Conservation (phyloP, 176 grass and related monocot genomes). For the Ampelocalamus luodianensis region DNA sequence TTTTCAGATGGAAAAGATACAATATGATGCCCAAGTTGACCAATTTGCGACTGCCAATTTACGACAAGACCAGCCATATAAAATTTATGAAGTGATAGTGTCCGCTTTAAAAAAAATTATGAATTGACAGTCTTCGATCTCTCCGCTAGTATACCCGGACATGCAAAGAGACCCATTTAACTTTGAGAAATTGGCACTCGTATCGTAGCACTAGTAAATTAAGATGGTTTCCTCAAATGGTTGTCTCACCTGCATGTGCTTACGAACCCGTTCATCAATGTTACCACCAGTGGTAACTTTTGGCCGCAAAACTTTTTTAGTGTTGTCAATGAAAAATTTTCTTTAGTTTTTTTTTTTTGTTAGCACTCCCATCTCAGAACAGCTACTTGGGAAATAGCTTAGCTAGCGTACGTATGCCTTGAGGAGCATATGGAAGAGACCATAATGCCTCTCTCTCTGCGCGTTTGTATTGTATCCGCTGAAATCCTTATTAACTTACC, state of each 20-base stretch:
- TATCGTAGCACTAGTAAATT: background rate
- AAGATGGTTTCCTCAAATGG: slow-evolving; percentile 5
- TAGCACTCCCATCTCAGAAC: background rate
- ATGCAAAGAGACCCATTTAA: slow-evolving; percentile 10
- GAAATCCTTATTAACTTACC: too few species aligned
- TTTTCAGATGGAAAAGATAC: slow-evolving; percentile 40
- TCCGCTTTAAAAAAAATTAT: background rate
- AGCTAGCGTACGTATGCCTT: too few species aligned
- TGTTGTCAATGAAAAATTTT: background rate
- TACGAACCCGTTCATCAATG: background rate
- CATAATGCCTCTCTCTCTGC: too few species aligned
- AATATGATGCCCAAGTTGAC: slow-evolving; percentile 41
- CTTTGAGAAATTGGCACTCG: slow-evolving; percentile 22
- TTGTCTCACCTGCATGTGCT: slow-evolving; percentile 13
- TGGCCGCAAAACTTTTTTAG: background rate
- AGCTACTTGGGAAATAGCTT: background rate
- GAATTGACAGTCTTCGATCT: slow-evolving; percentile 14
- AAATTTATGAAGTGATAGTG: slow-evolving; percentile 44
- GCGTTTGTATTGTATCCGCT: too few species aligned
- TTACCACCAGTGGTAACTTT: background rate
- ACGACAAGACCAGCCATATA: slow-evolving; percentile 36
- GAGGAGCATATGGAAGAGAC: too few species aligned
- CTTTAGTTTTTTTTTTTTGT: background rate
- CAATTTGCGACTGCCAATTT: slow-evolving; percentile 35
- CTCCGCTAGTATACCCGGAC: background rate